These are phyloP conservation scores for Pseudogymnoascus sp. DNA, from an alignment of 2,329 filamentous ascomycete genomes.

Conservation along the genomic window DNA sequence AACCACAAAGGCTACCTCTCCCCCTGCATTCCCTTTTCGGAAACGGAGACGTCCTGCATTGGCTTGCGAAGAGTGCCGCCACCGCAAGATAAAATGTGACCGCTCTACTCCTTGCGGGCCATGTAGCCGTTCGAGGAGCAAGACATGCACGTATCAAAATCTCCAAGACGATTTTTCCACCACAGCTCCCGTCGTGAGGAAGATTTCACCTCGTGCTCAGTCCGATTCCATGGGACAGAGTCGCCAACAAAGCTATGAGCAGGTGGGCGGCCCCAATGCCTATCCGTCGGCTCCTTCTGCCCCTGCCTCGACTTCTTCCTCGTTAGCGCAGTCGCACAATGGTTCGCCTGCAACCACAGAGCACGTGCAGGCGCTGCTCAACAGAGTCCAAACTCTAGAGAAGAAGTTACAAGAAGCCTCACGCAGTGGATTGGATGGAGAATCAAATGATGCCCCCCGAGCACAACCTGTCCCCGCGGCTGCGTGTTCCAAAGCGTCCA, in stretches of 20 bases:
- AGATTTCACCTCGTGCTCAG: neutral
- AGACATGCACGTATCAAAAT: constrained; percentile 29
- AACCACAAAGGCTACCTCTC: neutral
- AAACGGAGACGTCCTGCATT: constrained; percentile 30
- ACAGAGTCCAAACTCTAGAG: constrained; percentile 9
- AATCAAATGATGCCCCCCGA: neutral
- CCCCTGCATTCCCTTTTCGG: constrained; percentile 14
- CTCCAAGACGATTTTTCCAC: constrained; percentile 1
- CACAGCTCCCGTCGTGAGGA: constrained; percentile 1
- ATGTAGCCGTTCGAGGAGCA: constrained; percentile 29
- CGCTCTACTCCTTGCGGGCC: constrained; percentile 34
- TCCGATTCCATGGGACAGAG: neutral
- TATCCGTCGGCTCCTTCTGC: neutral
- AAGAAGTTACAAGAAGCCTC: neutral
- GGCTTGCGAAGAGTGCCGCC: constrained; percentile 36
- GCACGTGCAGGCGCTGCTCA: neutral
- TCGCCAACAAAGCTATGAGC: constrained; percentile 8
- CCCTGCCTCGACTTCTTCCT: neutral
- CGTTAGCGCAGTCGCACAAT: neutral
- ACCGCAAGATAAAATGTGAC: constrained; percentile 41
- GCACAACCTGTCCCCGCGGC: neutral
- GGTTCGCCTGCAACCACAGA: constrained; percentile 1
- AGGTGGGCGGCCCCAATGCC: neutral
- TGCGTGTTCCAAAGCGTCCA: neutral
- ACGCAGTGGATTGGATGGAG: neutral